Evolutionary conservation across 169 alveolate genomes (phyloP), one percentile per base, ranked within the genome.

Genomic region (Ichthyophthirius multifiliis): DNA sequence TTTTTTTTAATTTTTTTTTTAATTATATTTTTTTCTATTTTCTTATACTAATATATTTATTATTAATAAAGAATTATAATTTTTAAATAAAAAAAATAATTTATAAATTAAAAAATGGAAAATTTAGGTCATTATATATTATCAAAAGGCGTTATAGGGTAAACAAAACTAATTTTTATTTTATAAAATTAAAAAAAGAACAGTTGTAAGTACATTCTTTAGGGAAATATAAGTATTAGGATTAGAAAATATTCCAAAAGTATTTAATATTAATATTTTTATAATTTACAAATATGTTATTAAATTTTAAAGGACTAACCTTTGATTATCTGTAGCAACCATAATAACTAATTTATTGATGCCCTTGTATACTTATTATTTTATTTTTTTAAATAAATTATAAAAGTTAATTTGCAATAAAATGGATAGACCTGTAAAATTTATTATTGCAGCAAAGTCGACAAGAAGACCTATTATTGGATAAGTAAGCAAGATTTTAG

Each of bases 291-390:
- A 62, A 9, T 74, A 76, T 55, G 65, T 76, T 32, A 62, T 83
- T 34, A 80, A 80, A 23, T 34, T n/a, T n/a, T n/a, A n/a, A n/a
- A 65, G 84, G 84, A 82, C 45, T 92, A 90, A 3, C 93, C 95
- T 27, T 65, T 89, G 9, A 82, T 90, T 27, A 27, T 90, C 16
- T 90, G 90, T 63, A 85, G 93, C 32, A 90, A 90, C 46, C 92
- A 90, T 39, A 82, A 88, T 39, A 90, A 90, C 82, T 83, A 90
- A 76, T 90, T 90, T 74, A 81, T 86, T 76, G 95, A 90, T 80
- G 90, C 90, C 20, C 64, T 90, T 78, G 75, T 87, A 86, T 37
- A 7, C 12, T 48, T 10, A 23, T 15, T 4, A 10, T 20, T 55
- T 15, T 20, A 2, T 10, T 0, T 0, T 12, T 18, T 7, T 27